Conservation (phyloP, 768 basidiomycete species). For the Clavaria fumosa region DNA sequence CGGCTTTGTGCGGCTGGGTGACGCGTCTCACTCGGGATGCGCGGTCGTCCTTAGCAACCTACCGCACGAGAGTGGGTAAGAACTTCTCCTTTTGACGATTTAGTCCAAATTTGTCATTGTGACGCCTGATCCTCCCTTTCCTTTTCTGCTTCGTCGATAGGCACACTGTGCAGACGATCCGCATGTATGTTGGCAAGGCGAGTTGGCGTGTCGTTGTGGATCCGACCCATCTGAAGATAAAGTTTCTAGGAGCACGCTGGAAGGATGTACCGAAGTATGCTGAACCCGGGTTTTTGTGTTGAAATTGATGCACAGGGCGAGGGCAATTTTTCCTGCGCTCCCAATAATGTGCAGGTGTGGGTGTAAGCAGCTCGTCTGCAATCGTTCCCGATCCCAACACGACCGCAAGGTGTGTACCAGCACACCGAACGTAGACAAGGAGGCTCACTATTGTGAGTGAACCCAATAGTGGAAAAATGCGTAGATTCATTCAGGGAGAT, state of each 20-base stretch:
- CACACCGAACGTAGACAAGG: no score
- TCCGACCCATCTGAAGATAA: constrained; percentile 1
- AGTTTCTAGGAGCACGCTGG: constrained; percentile 21
- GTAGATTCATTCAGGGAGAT: no score
- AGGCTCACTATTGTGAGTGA: no score
- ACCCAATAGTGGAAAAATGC: no score
- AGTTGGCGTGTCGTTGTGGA: no score
- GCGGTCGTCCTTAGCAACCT: constrained; percentile 64
- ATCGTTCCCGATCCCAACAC: no score
- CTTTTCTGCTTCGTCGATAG: no score
- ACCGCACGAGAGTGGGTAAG: constrained; percentile 20
- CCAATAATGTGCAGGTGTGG: constrained; percentile 49
- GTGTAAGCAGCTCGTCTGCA: constrained; percentile 11
- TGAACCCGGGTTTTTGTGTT: constrained; percentile 30
- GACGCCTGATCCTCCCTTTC: no score
- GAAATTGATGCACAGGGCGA: constrained; percentile 40
- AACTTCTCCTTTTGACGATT: constrained; percentile 4
- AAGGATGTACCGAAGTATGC: constrained; percentile 30
- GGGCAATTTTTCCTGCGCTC: constrained; percentile 48
- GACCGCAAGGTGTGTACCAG: no score
- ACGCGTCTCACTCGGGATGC: constrained; percentile 39
- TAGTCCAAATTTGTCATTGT: no score
- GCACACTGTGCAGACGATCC: constrained; percentile 31
- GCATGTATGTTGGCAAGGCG: constrained; percentile 64
- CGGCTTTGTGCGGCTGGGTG: constrained; percentile 60